A percentile compares a stretch with the other conserved stretches of the same genome.
phyloP scores from a whole-genome alignment of 148 eudicot genomes.

The Bassia scoparia region DNA sequence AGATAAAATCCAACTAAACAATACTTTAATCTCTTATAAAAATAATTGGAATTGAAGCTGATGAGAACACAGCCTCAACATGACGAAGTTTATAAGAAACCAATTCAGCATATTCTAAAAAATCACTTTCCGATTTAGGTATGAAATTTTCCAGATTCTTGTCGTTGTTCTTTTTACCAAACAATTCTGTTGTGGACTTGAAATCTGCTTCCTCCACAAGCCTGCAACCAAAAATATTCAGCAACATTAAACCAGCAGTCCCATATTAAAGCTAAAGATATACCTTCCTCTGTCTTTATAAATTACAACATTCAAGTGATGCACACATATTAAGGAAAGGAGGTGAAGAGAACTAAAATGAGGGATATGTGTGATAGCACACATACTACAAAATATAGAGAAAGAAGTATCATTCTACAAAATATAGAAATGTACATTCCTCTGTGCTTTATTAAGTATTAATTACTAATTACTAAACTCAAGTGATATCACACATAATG shows the following conservation, averaged over 20 bases:
- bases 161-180: slow-evolving; percentile 58
- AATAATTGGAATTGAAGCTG: neutral
- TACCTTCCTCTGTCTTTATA: too few species aligned
- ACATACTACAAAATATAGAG: too few species aligned
- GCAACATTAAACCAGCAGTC: neutral
- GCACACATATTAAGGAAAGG: too few species aligned
- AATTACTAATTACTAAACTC: too few species aligned
- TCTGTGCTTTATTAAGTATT: too few species aligned
- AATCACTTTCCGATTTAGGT: slow-evolving; percentile 92
- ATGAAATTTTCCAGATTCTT: slow-evolving; percentile 77
- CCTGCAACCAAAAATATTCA: slow-evolving; percentile 36
- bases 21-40: too few species aligned
- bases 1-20: neutral
- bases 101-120: slow-evolving; percentile 80
- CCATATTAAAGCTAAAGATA: neutral
- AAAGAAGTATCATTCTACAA: too few species aligned
- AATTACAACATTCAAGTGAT: too few species aligned
- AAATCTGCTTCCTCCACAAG: slow-evolving; percentile 95
- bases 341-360: too few species aligned
- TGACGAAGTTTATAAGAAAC: slow-evolving; percentile 80
- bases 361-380: too few species aligned
- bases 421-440: too few species aligned
- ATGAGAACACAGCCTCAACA: slow-evolving; percentile 54
- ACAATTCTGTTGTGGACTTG: slow-evolving; percentile 69
- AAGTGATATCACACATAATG: too few species aligned